Percentiles rank a stretch among this genome's conserved stretches.
Evolutionary conservation across 2,329 filamentous ascomycete genomes (phyloP).

Genomic region (Trichophaea hybrida): DNA sequence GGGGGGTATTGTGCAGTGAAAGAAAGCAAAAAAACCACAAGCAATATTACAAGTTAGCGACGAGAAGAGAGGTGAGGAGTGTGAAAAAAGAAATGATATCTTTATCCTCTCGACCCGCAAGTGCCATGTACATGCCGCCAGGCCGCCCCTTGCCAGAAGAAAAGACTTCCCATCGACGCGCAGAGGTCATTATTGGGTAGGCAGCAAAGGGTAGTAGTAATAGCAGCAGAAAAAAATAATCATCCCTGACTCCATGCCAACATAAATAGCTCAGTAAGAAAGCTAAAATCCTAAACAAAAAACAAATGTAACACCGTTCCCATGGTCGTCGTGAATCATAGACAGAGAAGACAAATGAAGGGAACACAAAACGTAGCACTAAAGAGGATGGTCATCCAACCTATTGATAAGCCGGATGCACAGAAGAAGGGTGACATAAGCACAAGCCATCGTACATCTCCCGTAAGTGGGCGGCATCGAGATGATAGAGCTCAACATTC

Average conservation of each 20-base stretch:
- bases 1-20: too few species aligned
- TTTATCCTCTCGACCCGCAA: too few species aligned
- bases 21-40: too few species aligned
- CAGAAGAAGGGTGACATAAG: slow-evolving; percentile 10
- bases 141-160: neutral
- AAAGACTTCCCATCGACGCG: neutral
- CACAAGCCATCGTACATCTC: neutral
- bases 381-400: slow-evolving; percentile 10
- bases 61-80: too few species aligned
- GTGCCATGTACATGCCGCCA: too few species aligned
- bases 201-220: neutral
- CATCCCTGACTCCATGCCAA: too few species aligned
- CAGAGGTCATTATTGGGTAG: neutral
- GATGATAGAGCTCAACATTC: neutral
- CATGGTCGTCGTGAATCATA: slow-evolving; percentile 17
- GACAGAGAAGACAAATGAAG: slow-evolving; percentile 14
- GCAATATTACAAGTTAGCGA: too few species aligned
- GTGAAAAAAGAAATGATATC: too few species aligned
- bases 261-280: too few species aligned
- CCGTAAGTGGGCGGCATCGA: neutral
- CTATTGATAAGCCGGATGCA: slow-evolving; percentile 2
- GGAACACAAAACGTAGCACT: slow-evolving; percentile 10
- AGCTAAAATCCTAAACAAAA: neutral
- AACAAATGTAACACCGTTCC: slow-evolving; percentile 15
- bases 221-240: neutral